Evolutionary conservation across 1,284 basidiomycete genomes (phyloP).

Genomic region (Porodaedalea pini): DNA sequence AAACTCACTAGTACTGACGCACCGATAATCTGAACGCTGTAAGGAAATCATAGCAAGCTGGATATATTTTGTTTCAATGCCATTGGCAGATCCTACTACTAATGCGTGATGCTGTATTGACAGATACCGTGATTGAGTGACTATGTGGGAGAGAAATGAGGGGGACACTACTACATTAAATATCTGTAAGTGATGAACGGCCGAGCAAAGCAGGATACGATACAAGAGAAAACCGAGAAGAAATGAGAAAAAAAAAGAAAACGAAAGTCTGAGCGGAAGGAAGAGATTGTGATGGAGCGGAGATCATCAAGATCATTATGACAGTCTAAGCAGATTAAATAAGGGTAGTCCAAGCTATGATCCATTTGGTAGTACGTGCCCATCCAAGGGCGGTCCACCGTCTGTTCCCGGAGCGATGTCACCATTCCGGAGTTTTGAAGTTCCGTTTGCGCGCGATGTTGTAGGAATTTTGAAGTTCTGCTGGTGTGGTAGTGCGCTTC

Average conservation of each 20-base stretch:
- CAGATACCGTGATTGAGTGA: not conserved
- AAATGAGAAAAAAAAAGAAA: too few species aligned
- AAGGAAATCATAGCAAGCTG: too few species aligned
- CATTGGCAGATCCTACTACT: not conserved
- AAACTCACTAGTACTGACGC: too few species aligned
- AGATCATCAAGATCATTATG: slow-evolving; percentile 14
- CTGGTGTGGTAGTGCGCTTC: slow-evolving; percentile 49
- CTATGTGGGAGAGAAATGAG: too few species aligned
- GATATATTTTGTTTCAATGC: not conserved
- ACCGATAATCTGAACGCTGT: too few species aligned
- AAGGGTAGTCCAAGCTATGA: not conserved
- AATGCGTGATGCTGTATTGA: not conserved
- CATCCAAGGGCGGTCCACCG: not conserved
- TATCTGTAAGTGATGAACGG: too few species aligned
- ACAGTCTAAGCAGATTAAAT: slow-evolving; percentile 6
- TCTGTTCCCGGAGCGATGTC: not conserved
- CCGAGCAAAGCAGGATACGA: too few species aligned
- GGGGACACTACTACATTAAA: too few species aligned
- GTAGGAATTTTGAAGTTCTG: slow-evolving; percentile 45
- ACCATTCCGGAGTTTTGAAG: not conserved
- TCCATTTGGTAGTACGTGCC: not conserved
- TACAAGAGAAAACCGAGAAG: too few species aligned
- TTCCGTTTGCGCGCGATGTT: not conserved
- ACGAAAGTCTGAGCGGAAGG: not conserved
- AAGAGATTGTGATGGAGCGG: not conserved